phyloP scores from a whole-genome alignment of 2,329 filamentous ascomycete species.

The Metarhizium guizhouense region DNA sequence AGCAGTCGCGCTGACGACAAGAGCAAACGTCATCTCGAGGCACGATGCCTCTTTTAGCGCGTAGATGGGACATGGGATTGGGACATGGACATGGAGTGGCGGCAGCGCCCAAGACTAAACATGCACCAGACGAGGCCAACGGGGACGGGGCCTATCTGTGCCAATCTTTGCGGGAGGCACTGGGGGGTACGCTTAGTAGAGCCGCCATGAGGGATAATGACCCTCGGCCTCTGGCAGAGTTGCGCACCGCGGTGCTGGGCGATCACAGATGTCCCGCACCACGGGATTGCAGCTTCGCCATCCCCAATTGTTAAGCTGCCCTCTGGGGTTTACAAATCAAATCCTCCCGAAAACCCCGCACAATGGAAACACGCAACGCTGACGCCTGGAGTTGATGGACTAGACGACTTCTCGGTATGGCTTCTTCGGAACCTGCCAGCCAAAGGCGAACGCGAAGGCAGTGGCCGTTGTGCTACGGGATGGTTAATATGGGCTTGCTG shows the following conservation, averaged over 20 bases:
- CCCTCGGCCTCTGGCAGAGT: too few species aligned
- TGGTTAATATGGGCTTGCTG: not conserved
- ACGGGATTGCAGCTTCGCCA: not conserved
- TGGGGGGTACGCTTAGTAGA: too few species aligned
- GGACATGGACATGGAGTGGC: not conserved
- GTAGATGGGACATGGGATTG: not conserved
- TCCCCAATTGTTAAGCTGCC: not conserved
- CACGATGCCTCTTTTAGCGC: not conserved
- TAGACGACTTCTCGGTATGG: not conserved
- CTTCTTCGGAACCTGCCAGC: not conserved
- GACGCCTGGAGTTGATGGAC: not conserved
- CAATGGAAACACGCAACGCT: not conserved
- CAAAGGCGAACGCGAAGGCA: not conserved
- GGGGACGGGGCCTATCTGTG: too few species aligned
- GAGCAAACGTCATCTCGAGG: not conserved
- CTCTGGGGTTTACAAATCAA: not conserved
- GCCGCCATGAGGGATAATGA: too few species aligned
- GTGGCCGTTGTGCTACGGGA: not conserved
- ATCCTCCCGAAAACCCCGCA: not conserved
- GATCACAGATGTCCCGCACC: not conserved
- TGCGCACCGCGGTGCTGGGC: not conserved
- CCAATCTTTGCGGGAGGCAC: too few species aligned
- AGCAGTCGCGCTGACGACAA: not conserved
- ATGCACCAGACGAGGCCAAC: too few species aligned
- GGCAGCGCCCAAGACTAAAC: not conserved